These are phyloP conservation scores for Ascochyta fabae DNA, from an alignment of 2,329 filamentous ascomycete species.

Conservation along the genomic window DNA sequence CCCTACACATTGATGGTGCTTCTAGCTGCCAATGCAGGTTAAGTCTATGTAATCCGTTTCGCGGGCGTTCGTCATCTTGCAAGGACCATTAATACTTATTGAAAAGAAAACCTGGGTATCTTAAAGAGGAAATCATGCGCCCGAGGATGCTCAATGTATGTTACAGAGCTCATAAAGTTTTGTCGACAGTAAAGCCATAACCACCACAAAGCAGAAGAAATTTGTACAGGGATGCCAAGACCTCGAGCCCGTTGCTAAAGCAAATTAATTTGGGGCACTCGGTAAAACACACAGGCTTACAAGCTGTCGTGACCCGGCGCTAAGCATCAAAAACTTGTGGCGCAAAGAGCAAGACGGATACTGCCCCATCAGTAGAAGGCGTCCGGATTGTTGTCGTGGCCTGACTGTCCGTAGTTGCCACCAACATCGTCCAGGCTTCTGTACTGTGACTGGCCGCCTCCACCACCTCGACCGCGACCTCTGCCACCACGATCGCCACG, in stretches of 20 bases:
- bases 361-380: conserved; percentile 36
- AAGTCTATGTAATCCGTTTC: background rate
- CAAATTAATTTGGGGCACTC: background rate
- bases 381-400: conserved; percentile 42
- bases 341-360: background rate
- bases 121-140: conserved; percentile 5
- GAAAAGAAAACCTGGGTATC: conserved; percentile 10
- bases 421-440: conserved; percentile 54
- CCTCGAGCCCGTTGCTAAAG: background rate
- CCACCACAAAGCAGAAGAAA: background rate
- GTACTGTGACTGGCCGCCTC: conserved; percentile 47
- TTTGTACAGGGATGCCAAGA: background rate
- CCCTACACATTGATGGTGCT: background rate
- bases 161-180: background rate
- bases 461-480: conserved; percentile 40
- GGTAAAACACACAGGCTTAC: background rate
- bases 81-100: background rate
- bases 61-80: background rate
- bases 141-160: conserved; percentile 2
- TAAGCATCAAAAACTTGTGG: background rate
- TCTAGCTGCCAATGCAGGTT: background rate
- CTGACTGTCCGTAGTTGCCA: conserved; percentile 34
- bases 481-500: conserved; percentile 49
- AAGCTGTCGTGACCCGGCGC: background rate
- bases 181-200: background rate